Percentiles rank a stretch among this genome's conserved stretches.
Evolutionary conservation across 2,329 filamentous ascomycete genomes (phyloP).

Genomic region (Nemania sp.): DNA sequence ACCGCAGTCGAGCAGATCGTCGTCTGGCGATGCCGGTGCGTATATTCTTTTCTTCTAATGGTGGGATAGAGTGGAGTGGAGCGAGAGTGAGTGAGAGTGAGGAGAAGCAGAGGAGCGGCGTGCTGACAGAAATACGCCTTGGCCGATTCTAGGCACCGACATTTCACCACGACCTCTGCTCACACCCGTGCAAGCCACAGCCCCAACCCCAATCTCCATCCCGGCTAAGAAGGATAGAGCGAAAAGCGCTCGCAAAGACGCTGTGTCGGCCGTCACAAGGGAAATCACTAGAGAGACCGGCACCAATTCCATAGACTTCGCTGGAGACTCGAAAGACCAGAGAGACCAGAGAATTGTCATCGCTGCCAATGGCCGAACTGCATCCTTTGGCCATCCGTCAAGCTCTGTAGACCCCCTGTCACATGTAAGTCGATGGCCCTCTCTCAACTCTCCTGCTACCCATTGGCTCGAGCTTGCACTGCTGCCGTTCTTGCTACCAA

Average conservation of each 20-base stretch:
- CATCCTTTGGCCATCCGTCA: constrained; percentile 26
- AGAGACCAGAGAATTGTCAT: no score
- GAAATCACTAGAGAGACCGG: constrained; percentile 33
- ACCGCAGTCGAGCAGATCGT: constrained; percentile 8
- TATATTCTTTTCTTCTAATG: constrained; percentile 11
- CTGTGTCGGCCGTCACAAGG: constrained; percentile 27
- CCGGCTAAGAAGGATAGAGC: constrained; percentile 31
- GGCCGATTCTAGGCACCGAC: constrained; percentile 30
- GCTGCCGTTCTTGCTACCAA: background rate
- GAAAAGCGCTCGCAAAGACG: constrained; percentile 34
- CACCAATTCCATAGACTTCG: constrained; percentile 24
- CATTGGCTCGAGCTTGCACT: background rate
- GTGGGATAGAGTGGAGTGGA: background rate
- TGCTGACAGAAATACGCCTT: constrained; percentile 17
- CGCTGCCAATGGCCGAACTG: constrained; percentile 22
- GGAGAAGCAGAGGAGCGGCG: background rate
- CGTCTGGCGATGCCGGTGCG: constrained; percentile 18
- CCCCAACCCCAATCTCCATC: constrained; percentile 21
- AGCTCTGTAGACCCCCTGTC: constrained; percentile 68
- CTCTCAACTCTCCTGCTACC: background rate
- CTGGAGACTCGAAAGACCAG: constrained; percentile 12
- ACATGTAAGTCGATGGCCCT: constrained; percentile 54
- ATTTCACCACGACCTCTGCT: constrained; percentile 25
- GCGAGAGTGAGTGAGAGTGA: background rate
- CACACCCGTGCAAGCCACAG: no score